These are phyloP conservation scores for Auricularia auricula-judae DNA, from an alignment of 768 basidiomycete species.

Conservation along the genomic window DNA sequence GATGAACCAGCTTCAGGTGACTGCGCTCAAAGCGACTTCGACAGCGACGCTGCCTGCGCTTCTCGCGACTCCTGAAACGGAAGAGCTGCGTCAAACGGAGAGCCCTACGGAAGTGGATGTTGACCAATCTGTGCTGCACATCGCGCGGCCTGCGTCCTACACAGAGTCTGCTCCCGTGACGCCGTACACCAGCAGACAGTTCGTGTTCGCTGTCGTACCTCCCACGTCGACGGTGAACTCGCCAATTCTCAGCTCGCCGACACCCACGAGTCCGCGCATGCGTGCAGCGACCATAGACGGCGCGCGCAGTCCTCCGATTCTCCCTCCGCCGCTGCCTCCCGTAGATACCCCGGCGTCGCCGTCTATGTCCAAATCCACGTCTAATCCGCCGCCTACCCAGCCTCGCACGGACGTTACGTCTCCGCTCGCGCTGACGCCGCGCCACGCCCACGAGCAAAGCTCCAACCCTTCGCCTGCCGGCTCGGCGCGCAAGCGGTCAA, in stretches of 20 bases:
- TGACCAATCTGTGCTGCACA: slow-evolving; percentile 55
- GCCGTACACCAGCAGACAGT: slow-evolving; percentile 7
- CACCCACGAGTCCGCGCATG: slow-evolving; percentile 1
- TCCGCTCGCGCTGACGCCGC: background rate
- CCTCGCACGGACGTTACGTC: background rate
- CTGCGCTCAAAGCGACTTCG: slow-evolving; percentile 10
- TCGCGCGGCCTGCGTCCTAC: slow-evolving; percentile 65
- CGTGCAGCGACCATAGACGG: slow-evolving; percentile 1
- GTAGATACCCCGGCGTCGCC: background rate
- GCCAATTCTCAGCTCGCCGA: slow-evolving; percentile 7
- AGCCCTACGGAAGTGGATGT: slow-evolving; percentile 49
- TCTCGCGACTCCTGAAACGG: slow-evolving; percentile 10
- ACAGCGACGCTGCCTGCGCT: slow-evolving; percentile 29
- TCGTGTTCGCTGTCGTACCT: background rate
- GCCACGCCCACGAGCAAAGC: background rate
- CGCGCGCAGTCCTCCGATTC: background rate
- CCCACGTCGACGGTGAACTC: slow-evolving; percentile 4
- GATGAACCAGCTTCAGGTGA: background rate
- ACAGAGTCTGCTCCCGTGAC: slow-evolving; percentile 54
- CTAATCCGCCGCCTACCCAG: background rate
- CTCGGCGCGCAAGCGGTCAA: background rate
- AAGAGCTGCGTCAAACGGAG: slow-evolving; percentile 21
- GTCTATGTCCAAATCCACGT: background rate
- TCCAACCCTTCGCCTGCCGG: background rate
- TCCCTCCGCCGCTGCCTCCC: background rate